These are phyloP conservation scores for Encephalitozoon intestinalis DNA, from an alignment of 371 early-diverging fungal genomes.

Conservation along the genomic window DNA sequence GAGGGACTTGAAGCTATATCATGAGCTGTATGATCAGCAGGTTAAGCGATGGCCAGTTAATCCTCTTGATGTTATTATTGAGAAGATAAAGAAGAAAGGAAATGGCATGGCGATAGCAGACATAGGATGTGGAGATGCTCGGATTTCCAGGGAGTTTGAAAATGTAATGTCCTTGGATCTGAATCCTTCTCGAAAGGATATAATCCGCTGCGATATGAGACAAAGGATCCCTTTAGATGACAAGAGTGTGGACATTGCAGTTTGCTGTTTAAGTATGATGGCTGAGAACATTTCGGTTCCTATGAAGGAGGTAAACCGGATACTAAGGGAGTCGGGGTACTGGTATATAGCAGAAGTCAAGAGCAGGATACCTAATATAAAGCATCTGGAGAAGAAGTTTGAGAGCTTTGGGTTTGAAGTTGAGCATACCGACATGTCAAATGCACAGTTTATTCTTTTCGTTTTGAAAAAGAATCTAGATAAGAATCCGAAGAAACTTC, in stretches of 20 bases:
- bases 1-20: slow-evolving; percentile 66
- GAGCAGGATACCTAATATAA: slow-evolving; percentile 54
- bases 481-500: slow-evolving; percentile 6
- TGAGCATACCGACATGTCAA: slow-evolving; percentile 48
- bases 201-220: slow-evolving; percentile 79
- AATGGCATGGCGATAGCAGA: slow-evolving; percentile 67
- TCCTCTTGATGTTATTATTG: slow-evolving; percentile 77
- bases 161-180: slow-evolving; percentile 77
- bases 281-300: slow-evolving; percentile 82
- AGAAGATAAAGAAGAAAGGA: slow-evolving; percentile 61
- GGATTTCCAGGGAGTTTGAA: slow-evolving; percentile 69
- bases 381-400: slow-evolving; percentile 43
- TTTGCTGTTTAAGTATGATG: slow-evolving; percentile 91
- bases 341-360: slow-evolving; percentile 54
- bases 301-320: slow-evolving; percentile 75
- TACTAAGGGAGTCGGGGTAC: slow-evolving; percentile 70
- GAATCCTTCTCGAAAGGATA: slow-evolving; percentile 69
- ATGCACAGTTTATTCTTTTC: slow-evolving; percentile 56
- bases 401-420: slow-evolving; percentile 53
- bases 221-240: slow-evolving; percentile 68
- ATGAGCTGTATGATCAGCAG: slow-evolving; percentile 83
- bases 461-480: slow-evolving; percentile 49
- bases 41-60: slow-evolving; percentile 86
- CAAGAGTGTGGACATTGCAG: slow-evolving; percentile 70
- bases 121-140: slow-evolving; percentile 92